Evolutionary conservation across 2,329 filamentous ascomycete genomes (phyloP), one percentile per base, ranked within the genome.

Genomic region (Nemania diffusa): DNA sequence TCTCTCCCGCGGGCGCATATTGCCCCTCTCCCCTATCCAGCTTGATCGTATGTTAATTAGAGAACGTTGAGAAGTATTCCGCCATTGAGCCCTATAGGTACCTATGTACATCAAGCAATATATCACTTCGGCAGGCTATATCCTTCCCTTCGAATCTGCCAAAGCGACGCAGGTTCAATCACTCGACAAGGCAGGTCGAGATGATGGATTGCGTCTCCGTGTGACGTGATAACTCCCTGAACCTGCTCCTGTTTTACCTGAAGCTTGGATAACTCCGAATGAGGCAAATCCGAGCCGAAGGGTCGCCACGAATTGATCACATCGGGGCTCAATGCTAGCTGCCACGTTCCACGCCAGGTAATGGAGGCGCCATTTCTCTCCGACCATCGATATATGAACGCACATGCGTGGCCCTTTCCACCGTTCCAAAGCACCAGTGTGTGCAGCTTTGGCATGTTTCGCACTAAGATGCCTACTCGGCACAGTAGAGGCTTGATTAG

Each of bases 391-490:
- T 78, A 79, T 65, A 78, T 78, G 51, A 80, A 78, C 20, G 77
- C 76, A 67, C 72, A 79, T 22, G 77, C 77, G 66, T 78, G 20
- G 55, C 42, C 73, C 48, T 65, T 73, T 42, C 55, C 58, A 52
- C 76, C 74, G 66, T 79, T 77, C 78, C 78, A 80, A n/a, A 80
- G 65, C 55, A 77, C 76, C 53, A 80, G 63, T 3, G 72, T 77
- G 26, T 74, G 71, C 40, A 80, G 7, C 52, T 68, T 70, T n/a
- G 76, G 76, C 76, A 80, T 79, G 46, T 69, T 56, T 57, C 56
- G 72, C n/a, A 69, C 75, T 59, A 70, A 7, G 8, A 48, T 58
- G 0, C 74, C 67, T 26, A 73, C 77, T 57, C n/a, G 57, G 50
- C 57, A 62, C 34, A 80, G 64, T 62, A 80, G 65, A 55, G 3